phyloP scores from a whole-genome alignment of 2,329 filamentous ascomycete genomes.

The Sclerotinia trifoliorum region DNA sequence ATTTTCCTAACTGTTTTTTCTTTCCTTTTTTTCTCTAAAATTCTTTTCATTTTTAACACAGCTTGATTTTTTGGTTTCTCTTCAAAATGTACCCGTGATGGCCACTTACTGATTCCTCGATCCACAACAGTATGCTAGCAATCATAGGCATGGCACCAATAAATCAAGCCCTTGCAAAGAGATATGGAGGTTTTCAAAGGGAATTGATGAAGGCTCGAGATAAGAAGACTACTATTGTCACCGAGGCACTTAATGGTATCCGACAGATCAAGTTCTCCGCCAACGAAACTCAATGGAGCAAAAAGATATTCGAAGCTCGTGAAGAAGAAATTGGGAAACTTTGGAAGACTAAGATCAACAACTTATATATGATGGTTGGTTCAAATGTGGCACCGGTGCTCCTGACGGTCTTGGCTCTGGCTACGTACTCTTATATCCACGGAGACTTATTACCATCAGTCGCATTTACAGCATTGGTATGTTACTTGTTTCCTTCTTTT shows the following conservation, averaged over 20 bases:
- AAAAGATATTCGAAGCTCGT: constrained; percentile 62
- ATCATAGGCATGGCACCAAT: constrained; percentile 63
- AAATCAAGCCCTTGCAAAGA: constrained; percentile 63
- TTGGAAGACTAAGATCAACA: constrained; percentile 46
- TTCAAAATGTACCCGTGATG: not conserved
- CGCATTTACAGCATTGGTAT: constrained; percentile 69
- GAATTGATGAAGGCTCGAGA: constrained; percentile 71
- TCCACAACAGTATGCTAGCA: constrained; percentile 50
- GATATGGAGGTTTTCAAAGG: constrained; percentile 62
- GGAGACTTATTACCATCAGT: constrained; percentile 65
- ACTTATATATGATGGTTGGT: constrained; percentile 39
- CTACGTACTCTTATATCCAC: constrained; percentile 63
- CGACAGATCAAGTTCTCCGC: constrained; percentile 82
- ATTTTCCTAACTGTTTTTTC: not conserved
- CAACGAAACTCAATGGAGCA: constrained; percentile 69
- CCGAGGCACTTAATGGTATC: constrained; percentile 72
- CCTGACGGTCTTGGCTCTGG: constrained; percentile 67
- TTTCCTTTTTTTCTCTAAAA: too few species aligned
- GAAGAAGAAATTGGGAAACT: constrained; percentile 64
- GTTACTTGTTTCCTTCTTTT: not conserved
- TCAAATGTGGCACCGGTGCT: constrained; percentile 72
- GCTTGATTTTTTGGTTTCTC: not conserved
- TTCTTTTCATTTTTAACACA: too few species aligned
- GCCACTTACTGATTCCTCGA: not conserved
- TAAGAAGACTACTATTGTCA: constrained; percentile 69